Evolutionary conservation across 2,329 filamentous ascomycete genomes (phyloP).

Genomic region (Colletotrichum navitas): DNA sequence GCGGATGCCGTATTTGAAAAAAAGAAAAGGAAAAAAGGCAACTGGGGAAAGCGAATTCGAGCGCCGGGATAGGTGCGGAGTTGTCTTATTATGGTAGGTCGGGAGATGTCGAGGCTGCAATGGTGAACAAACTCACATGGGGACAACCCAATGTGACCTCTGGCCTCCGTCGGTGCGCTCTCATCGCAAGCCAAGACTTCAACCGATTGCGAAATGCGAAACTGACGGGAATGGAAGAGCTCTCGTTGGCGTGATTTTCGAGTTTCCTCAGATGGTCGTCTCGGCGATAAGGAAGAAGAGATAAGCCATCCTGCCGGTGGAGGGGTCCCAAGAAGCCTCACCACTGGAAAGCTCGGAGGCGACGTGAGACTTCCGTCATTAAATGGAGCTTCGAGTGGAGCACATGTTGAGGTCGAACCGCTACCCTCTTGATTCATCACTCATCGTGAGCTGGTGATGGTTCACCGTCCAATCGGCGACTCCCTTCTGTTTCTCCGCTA

Average conservation of each 20-base stretch:
- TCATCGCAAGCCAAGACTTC: background rate
- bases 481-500: background rate
- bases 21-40: constrained; percentile 21
- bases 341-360: constrained; percentile 28
- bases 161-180: background rate
- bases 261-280: constrained; percentile 23
- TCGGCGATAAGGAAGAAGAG: constrained; percentile 29
- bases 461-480: background rate
- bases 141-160: background rate
- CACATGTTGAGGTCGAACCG: constrained; percentile 38
- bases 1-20: constrained; percentile 13
- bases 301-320: constrained; percentile 16
- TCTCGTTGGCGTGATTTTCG: background rate
- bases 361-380: constrained; percentile 40
- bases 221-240: constrained; percentile 1
- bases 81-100: constrained; percentile 7
- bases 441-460: background rate
- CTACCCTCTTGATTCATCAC: constrained; percentile 17
- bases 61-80: constrained; percentile 14
- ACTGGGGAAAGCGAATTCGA: constrained; percentile 13
- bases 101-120: constrained; percentile 29
- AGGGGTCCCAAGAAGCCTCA: constrained; percentile 13
- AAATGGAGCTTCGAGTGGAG: constrained; percentile 36
- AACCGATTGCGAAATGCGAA: background rate
- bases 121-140: background rate